Conservation (phyloP, 139 green algal genomes). For the Gonium pectorale region DNA sequence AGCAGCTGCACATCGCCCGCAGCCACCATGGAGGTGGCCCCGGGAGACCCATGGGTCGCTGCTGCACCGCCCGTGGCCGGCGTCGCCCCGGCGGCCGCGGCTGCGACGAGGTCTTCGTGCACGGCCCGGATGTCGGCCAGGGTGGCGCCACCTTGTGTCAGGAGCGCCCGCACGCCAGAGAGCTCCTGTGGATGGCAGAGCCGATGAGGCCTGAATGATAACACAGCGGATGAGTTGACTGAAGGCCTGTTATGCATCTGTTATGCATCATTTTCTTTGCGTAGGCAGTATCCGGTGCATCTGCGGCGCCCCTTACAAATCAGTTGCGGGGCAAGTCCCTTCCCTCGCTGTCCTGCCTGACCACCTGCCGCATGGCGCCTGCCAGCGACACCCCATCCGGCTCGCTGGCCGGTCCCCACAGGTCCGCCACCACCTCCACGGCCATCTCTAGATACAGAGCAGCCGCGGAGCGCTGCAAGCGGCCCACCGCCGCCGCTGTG, state of each 20-base stretch:
- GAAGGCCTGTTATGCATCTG: too few relatives aligned
- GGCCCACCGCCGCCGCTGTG: neutral
- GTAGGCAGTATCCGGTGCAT: too few relatives aligned
- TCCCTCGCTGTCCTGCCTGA: neutral
- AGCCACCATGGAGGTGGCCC: neutral
- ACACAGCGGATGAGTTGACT: too few relatives aligned
- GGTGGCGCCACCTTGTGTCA: neutral
- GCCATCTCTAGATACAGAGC: constrained; percentile 45
- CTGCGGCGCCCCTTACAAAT: too few relatives aligned
- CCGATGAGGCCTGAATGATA: too few relatives aligned
- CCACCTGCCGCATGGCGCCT: constrained; percentile 10
- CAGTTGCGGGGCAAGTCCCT: too few relatives aligned
- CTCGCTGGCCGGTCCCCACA: neutral
- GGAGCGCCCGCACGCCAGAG: neutral
- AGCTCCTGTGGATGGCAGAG: too few relatives aligned
- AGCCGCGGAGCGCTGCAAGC: neutral
- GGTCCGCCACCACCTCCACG: constrained; percentile 5
- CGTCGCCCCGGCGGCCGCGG: neutral
- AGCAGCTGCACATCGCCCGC: neutral
- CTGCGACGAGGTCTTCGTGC: neutral
- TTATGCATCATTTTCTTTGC: too few relatives aligned
- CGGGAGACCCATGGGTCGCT: neutral
- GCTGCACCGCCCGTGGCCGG: neutral
- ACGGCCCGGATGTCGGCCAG: constrained; percentile 1
- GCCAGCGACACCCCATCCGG: constrained; percentile 22